These are phyloP conservation scores for Annulohypoxylon moriforme DNA, from an alignment of 495 filamentous ascomycete genomes.

Conservation along the genomic window DNA sequence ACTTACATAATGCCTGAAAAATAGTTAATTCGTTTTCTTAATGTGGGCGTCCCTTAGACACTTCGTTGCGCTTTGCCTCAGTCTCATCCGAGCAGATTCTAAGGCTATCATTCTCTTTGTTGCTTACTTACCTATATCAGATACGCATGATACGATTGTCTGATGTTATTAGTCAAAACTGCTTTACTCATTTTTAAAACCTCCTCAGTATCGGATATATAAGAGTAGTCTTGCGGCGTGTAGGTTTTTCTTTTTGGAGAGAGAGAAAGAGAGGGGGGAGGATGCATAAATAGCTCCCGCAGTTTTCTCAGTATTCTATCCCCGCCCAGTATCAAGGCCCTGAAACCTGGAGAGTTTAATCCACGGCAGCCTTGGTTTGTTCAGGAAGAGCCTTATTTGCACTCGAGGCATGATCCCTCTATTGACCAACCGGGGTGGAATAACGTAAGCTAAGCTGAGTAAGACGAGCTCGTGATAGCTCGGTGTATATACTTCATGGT, in stretches of 20 bases:
- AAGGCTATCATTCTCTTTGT: neutral
- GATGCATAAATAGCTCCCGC: no score
- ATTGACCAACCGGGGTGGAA: constrained; percentile 63
- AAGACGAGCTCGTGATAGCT: constrained; percentile 24
- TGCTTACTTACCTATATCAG: neutral
- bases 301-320: constrained; percentile 66
- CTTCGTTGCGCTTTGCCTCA: neutral
- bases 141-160: no score
- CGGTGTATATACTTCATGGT: neutral
- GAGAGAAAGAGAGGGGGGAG: no score
- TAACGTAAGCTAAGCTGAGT: constrained; percentile 40
- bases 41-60: no score
- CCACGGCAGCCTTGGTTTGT: constrained; percentile 61
- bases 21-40: no score
- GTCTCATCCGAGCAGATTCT: neutral
- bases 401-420: constrained; percentile 70
- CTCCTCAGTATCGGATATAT: no score
- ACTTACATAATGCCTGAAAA: no score
- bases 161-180: no score
- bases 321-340: constrained; percentile 69
- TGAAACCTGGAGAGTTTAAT: constrained; percentile 62
- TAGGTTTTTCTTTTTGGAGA: neutral
- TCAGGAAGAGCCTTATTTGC: constrained; percentile 74
- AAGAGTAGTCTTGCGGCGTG: no score
- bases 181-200: no score